Percentiles rank a stretch among this genome's conserved stretches.
Conservation (phyloP, 768 basidiomycete species). For the Boletellus ananas region DNA sequence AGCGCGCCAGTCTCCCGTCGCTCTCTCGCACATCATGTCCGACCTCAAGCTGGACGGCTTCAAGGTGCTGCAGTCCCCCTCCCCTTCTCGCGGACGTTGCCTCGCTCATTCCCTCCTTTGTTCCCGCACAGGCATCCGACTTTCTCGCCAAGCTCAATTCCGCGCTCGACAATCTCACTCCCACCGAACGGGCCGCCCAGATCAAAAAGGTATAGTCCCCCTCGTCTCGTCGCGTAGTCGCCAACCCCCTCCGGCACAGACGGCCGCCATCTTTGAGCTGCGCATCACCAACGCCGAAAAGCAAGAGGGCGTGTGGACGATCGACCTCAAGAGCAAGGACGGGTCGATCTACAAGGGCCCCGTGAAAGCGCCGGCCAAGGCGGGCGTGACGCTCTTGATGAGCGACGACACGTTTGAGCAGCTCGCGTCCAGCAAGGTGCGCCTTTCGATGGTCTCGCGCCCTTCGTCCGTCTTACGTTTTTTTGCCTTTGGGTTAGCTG, state of each 20-base stretch:
- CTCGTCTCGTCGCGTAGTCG: too few species aligned
- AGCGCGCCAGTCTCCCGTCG: too few species aligned
- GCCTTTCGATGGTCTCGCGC: constrained; percentile 3
- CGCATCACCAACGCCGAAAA: constrained; percentile 70
- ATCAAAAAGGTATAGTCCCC: constrained; percentile 64
- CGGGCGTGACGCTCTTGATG: constrained; percentile 79
- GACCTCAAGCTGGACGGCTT: constrained; percentile 73
- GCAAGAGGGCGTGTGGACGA: constrained; percentile 79
- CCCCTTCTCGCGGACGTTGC: not conserved
- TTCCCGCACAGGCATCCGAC: constrained; percentile 64
- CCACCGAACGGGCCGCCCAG: constrained; percentile 60
- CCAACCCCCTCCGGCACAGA: constrained; percentile 39
- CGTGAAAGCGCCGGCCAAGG: constrained; percentile 46
- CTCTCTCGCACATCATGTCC: constrained; percentile 45
- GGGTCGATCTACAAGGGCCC: constrained; percentile 69
- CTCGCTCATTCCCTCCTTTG: not conserved
- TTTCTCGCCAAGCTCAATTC: constrained; percentile 51
- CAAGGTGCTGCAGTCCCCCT: constrained; percentile 42
- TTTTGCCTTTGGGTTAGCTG: constrained; percentile 40
- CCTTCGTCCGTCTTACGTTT: not conserved
- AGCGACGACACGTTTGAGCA: constrained; percentile 72
- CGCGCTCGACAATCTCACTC: constrained; percentile 51
- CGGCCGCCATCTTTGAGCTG: constrained; percentile 85
- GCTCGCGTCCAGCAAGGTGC: constrained; percentile 70
- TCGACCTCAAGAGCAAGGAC: constrained; percentile 84